Conservation (phyloP, 164 flowering plant genomes). For the Stephania yunnanensis region DNA sequence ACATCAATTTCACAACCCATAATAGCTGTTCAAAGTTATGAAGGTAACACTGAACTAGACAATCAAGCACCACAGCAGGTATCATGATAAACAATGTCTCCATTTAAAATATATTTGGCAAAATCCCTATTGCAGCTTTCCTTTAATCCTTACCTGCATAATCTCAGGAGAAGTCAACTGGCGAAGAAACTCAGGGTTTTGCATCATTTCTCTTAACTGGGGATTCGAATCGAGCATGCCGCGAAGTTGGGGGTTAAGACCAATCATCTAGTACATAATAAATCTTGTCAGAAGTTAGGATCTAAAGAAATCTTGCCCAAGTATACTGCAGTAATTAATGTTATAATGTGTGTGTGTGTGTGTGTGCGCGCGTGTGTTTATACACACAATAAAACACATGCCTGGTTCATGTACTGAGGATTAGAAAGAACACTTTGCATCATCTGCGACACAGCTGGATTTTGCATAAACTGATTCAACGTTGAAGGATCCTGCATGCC, state of each 20-base stretch:
- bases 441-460: slow-evolving; percentile 85
- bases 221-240: slow-evolving; percentile 45
- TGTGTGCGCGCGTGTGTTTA: too few species aligned
- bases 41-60: background rate
- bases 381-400: background rate
- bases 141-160: slow-evolving; percentile 41
- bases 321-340: slow-evolving; percentile 8
- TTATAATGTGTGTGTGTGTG: background rate
- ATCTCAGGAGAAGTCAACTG: slow-evolving; percentile 62
- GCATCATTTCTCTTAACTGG: slow-evolving; percentile 67
- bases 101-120: background rate
- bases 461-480: slow-evolving; percentile 72
- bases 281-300: slow-evolving; percentile 3
- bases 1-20: background rate
- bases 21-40: background rate
- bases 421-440: slow-evolving; percentile 67
- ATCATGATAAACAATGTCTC: background rate
- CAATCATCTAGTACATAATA: slow-evolving; percentile 28
- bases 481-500: slow-evolving; percentile 49
- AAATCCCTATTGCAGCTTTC: background rate
- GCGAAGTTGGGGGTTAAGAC: slow-evolving; percentile 45
- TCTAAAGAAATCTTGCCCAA: background rate
- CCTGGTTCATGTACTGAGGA: slow-evolving; percentile 62
- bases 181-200: slow-evolving; percentile 65
- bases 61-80: background rate